Percentiles rank a stretch among this genome's conserved stretches.
Evolutionary conservation across 2,329 filamentous ascomycete species (phyloP).

Genomic region (Nigrospora sphaerica): DNA sequence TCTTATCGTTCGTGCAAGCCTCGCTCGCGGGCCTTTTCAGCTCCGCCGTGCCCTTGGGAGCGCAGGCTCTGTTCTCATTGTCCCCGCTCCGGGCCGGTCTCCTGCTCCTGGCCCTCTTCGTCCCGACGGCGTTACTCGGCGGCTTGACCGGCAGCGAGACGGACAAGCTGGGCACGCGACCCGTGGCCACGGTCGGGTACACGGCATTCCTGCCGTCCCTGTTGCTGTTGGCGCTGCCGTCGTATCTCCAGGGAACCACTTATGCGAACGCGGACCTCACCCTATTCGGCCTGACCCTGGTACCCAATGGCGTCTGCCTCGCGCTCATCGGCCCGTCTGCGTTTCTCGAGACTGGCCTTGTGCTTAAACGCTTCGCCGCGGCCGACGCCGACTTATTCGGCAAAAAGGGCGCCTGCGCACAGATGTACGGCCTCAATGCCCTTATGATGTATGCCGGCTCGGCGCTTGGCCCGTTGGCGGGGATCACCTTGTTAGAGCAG

Average conservation of each 20-base stretch:
- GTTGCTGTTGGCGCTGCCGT: not conserved
- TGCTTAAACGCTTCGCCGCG: not conserved
- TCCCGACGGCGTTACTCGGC: not conserved
- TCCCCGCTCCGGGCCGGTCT: not conserved
- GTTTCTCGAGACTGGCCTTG: not conserved
- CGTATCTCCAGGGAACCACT: too few species aligned
- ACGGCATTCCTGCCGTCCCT: not conserved
- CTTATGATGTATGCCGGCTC: too few species aligned
- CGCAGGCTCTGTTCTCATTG: not conserved
- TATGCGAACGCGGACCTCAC: too few species aligned
- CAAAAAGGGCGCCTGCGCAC: too few species aligned
- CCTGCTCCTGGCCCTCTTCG: not conserved
- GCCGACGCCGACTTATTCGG: not conserved
- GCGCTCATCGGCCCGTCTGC: not conserved
- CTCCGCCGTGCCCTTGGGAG: not conserved
- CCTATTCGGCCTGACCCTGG: not conserved
- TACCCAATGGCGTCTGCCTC: not conserved
- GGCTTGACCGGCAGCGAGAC: not conserved
- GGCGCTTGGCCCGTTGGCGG: too few species aligned
- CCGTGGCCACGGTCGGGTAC: not conserved
- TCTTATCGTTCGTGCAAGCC: not conserved
- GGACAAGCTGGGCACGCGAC: not conserved
- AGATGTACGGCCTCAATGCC: too few species aligned
- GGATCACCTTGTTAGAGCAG: too few species aligned
- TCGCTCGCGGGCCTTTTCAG: not conserved